These are phyloP conservation scores for Isatis tinctoria DNA, from an alignment of 345 rosid species.

Conservation along the genomic window DNA sequence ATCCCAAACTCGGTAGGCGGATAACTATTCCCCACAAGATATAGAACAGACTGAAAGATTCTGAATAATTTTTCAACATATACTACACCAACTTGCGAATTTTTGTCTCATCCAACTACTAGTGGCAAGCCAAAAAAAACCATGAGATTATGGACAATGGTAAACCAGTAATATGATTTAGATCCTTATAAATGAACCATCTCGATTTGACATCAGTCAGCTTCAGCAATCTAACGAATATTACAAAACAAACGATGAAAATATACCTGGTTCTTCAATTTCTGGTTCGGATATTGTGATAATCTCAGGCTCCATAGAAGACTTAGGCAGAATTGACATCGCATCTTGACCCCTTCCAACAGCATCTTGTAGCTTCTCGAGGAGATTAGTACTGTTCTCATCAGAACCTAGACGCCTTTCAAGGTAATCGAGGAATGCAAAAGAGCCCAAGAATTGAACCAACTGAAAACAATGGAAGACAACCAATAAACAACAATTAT, in stretches of 20 bases:
- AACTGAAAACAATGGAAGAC: conserved; percentile 48
- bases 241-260: conserved; percentile 19
- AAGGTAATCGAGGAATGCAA: conserved; percentile 85
- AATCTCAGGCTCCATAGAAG: conserved; percentile 68
- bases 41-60: conserved; percentile 5
- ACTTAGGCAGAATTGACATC: conserved; percentile 66
- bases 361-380: conserved; percentile 95
- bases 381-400: conserved; percentile 68
- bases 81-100: neutral
- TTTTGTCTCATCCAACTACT: conserved; percentile 10
- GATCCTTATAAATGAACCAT: conserved; percentile 3
- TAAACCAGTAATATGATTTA: neutral
- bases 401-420: conserved; percentile 77
- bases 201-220: conserved; percentile 1
- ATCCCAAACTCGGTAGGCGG: neutral
- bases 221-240: neutral
- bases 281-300: conserved; percentile 88
- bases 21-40: neutral
- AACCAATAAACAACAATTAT: neutral
- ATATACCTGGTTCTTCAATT: conserved; percentile 62
- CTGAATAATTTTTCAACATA: neutral
- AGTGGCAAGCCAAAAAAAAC: conserved; percentile 14
- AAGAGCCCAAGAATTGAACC: conserved; percentile 73
- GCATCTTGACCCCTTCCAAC: conserved; percentile 96
- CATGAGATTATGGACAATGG: conserved; percentile 1